A percentile compares a stretch with the other conserved stretches of the same genome.
phyloP scores from a whole-genome alignment of 2,329 filamentous ascomycete species.

The Arthrobotrys pseudoclavata region DNA sequence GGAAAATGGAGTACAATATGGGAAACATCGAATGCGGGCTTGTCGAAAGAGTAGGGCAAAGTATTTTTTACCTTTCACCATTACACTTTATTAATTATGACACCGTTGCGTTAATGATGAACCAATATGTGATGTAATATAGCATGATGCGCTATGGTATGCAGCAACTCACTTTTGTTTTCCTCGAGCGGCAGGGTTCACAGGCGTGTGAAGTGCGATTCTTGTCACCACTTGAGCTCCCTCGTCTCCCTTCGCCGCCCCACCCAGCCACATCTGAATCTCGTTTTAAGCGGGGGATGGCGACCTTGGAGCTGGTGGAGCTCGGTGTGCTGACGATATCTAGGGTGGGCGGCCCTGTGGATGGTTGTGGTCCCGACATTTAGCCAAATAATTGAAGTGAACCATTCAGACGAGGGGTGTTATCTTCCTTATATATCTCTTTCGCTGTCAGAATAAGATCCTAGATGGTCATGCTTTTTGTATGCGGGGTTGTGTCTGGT shows the following conservation, averaged over 20 bases:
- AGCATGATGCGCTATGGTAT: slow-evolving; percentile 19
- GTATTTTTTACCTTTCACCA: slow-evolving; percentile 59
- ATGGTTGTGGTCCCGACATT: slow-evolving; percentile 56
- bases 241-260: slow-evolving; percentile 54
- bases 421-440: slow-evolving; percentile 24
- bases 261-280: slow-evolving; percentile 60
- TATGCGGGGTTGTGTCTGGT: slow-evolving; percentile 24
- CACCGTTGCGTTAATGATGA: slow-evolving; percentile 47
- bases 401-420: slow-evolving; percentile 36
- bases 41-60: slow-evolving; percentile 8
- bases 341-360: slow-evolving; percentile 54
- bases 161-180: slow-evolving; percentile 45
- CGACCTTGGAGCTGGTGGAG: slow-evolving; percentile 59
- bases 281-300: slow-evolving; percentile 62
- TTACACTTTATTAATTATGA: slow-evolving; percentile 61
- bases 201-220: slow-evolving; percentile 62
- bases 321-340: slow-evolving; percentile 49
- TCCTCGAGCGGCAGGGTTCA: slow-evolving; percentile 61
- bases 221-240: slow-evolving; percentile 61
- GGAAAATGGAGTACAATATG: slow-evolving; percentile 36
- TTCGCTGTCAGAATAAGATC: slow-evolving; percentile 10
- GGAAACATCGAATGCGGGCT: slow-evolving; percentile 30
- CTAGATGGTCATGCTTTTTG: slow-evolving; percentile 18
- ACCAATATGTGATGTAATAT: slow-evolving; percentile 43
- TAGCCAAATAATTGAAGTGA: slow-evolving; percentile 21